A percentile compares a stretch with the other conserved stretches of the same genome.
Conservation (phyloP, 1,139 yeast genomes). For the Chernovozyma sophiae-reginae region DNA sequence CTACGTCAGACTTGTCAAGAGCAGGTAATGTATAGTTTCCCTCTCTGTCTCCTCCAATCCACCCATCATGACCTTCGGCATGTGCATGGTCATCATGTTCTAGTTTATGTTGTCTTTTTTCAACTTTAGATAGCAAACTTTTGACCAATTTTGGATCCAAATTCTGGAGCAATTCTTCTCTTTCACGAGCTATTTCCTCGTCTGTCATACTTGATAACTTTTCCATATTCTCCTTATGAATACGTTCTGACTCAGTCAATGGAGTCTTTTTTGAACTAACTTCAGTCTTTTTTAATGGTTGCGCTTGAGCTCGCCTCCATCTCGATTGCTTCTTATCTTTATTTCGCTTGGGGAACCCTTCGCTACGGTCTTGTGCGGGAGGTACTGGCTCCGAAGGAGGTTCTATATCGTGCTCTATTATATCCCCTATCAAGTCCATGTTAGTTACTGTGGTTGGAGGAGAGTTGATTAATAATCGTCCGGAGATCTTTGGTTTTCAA, state of each 20-base stretch:
- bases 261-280: not conserved
- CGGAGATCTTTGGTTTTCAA: no score
- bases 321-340: conserved; percentile 20
- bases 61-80: conserved; percentile 64
- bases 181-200: conserved; percentile 62
- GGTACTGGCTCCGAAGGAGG: conserved; percentile 32
- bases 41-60: conserved; percentile 64
- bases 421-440: conserved; percentile 75
- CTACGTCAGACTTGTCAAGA: conserved; percentile 36
- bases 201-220: conserved; percentile 59
- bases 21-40: conserved; percentile 15
- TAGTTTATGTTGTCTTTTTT: conserved; percentile 22
- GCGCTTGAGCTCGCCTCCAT: conserved; percentile 18
- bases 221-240: conserved; percentile 72
- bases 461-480: no score
- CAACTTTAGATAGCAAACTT: conserved; percentile 45
- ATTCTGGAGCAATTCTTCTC: conserved; percentile 59
- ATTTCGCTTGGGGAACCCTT: conserved; percentile 44
- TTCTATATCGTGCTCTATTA: conserved; percentile 59
- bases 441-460: no score
- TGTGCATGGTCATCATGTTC: conserved; percentile 34
- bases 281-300: not conserved
- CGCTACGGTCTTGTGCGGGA: conserved; percentile 10
- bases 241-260: conserved; percentile 62
- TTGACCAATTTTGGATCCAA: conserved; percentile 69